Base-by-base conservation (phyloP, 371 early-diverging fungal genomes). In the Actinomucor elegans region DNA sequence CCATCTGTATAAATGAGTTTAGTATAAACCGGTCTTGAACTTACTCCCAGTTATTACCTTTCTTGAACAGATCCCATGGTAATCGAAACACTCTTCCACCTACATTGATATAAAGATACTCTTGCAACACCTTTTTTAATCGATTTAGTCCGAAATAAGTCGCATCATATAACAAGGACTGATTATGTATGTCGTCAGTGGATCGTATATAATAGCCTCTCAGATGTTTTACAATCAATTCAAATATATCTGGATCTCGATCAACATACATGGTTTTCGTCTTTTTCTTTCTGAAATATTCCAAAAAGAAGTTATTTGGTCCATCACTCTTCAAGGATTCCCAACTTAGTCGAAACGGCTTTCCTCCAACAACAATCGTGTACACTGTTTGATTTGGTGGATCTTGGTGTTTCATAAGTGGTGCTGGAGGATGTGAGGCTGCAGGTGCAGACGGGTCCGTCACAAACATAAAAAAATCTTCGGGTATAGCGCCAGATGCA, bases 171-270 rank as follows among this genome's bases (percentile, higher is more conserved):
- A 81, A 40, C 1, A 84, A 52, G 35, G 73, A 73, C 50, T 79
- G 77, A 28, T 71, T 60, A 24, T 74, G 61, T 33, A 77, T 32
- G 48, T 83, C 82, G 36, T 81, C 80, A 20, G 43, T 57, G 1
- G 83, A 77, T 20, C 67, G 66, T 26, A 84, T 61, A 57, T 75
- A 72, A 48, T 86, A 86, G 12, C 86, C 86, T 40, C 82, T 75
- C 48, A 86, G 63, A 64, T 84, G 80, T 40, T 75, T 77, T 34
- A 78, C 77, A 58, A 86, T 74, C 18, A 77, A 57, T 27, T 71
- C 67, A 66, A 86, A 86, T 3, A 69, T 69, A 15, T 75, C 75
- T 18, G 84, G 74, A 48, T 81, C 81, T 28, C 84, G 69, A 50
- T 86, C 81, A 55, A 86, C 66, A 52, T 83, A 71, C 70, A 86